These are phyloP conservation scores for Fusarium temperatum DNA, from an alignment of 2,329 filamentous ascomycete species.

Conservation along the genomic window DNA sequence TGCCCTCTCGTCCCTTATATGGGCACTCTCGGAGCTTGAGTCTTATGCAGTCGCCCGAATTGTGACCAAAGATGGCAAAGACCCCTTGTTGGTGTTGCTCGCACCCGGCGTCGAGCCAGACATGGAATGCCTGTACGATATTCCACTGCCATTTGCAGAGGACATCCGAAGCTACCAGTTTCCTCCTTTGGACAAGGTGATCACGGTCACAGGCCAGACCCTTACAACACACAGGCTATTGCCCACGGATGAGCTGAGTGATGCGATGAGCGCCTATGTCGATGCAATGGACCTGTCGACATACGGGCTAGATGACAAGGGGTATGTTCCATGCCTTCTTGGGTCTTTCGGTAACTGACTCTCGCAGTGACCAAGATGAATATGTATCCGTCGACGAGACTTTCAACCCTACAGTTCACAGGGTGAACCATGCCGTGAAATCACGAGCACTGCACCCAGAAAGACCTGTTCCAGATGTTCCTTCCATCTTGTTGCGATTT, in stretches of 20 bases:
- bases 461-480: constrained; percentile 67
- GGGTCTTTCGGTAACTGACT: constrained; percentile 20
- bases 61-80: constrained; percentile 83
- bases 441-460: constrained; percentile 81
- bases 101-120: constrained; percentile 81
- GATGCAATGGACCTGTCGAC: constrained; percentile 88
- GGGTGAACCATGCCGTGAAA: constrained; percentile 85
- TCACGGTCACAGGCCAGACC: constrained; percentile 85
- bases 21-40: constrained; percentile 84
- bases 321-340: constrained; percentile 55
- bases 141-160: constrained; percentile 92
- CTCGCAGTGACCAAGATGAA: constrained; percentile 61
- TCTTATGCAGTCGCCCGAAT: constrained; percentile 87
- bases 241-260: constrained; percentile 75
- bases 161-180: constrained; percentile 92
- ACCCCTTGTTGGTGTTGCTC: constrained; percentile 80
- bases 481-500: constrained; percentile 75
- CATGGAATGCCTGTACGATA: constrained; percentile 87
- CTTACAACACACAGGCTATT: constrained; percentile 86
- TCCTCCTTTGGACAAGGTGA: constrained; percentile 84
- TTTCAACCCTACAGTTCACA: constrained; percentile 87
- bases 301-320: constrained; percentile 77
- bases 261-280: constrained; percentile 91
- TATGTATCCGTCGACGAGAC: constrained; percentile 82
- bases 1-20: constrained; percentile 88